These are phyloP conservation scores for Quercus lobata DNA, from an alignment of 331 rosid genomes.

Conservation along the genomic window DNA sequence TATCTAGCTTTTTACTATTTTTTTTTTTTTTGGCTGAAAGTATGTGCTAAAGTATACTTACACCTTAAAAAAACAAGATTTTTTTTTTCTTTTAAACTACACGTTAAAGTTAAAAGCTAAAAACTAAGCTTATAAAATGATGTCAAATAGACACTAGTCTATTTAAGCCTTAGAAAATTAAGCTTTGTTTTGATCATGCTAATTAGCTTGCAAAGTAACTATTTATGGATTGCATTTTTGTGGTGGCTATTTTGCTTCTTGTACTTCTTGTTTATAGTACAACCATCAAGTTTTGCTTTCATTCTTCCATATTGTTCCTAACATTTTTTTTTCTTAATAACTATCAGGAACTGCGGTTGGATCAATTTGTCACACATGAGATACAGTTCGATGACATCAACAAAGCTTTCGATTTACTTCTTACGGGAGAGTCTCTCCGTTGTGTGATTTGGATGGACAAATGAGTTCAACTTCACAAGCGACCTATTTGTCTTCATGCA, in stretches of 20 bases:
- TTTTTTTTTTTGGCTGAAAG: too few species aligned
- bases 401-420: constrained; percentile 65
- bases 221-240: background rate
- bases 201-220: too few species aligned
- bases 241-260: background rate
- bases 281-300: too few species aligned
- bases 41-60: too few species aligned
- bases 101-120: too few species aligned
- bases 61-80: too few species aligned
- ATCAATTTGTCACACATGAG: constrained; percentile 71
- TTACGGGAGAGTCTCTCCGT: constrained; percentile 53
- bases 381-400: constrained; percentile 68
- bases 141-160: too few species aligned
- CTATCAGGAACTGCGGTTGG: constrained; percentile 53
- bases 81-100: too few species aligned
- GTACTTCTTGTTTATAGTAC: background rate
- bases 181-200: background rate
- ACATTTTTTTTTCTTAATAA: background rate
- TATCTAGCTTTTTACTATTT: too few species aligned
- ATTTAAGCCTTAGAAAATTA: background rate
- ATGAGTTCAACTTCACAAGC: constrained; percentile 3
- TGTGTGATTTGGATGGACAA: constrained; percentile 75
- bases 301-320: too few species aligned
- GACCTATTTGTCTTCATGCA: background rate
- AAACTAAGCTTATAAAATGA: too few species aligned